Conservation (phyloP, 1,284 basidiomycete genomes). For the Marasmius tenuissimus region DNA sequence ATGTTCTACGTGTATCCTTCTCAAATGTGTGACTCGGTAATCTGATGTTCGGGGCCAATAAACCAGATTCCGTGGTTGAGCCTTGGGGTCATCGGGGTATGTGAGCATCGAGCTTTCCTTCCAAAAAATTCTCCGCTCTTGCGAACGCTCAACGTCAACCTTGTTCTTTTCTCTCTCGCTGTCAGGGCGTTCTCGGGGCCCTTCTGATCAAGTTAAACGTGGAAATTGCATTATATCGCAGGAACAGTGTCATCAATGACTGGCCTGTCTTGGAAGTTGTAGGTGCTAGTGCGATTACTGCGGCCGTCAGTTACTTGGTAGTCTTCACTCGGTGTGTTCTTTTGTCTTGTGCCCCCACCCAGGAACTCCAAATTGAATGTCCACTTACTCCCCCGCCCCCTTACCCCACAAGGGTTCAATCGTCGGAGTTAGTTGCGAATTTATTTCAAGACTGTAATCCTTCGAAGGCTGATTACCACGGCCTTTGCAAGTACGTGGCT, state of each 20-base stretch:
- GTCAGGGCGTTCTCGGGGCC: conserved; percentile 62
- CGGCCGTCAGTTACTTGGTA: conserved; percentile 66
- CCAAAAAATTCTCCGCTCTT: not conserved
- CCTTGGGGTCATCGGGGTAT: conserved; percentile 60
- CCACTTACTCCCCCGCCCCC: not conserved
- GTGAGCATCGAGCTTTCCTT: conserved; percentile 14
- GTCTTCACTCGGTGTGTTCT: conserved; percentile 48
- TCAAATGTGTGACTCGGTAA: not conserved
- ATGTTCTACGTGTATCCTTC: conserved; percentile 14
- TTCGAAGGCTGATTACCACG: conserved; percentile 64
- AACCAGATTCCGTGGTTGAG: conserved; percentile 63
- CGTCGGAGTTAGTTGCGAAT: conserved; percentile 70
- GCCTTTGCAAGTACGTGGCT: conserved; percentile 66
- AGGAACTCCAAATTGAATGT: not conserved
- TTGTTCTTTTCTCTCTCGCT: too few relatives aligned
- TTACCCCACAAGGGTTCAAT: conserved; percentile 49
- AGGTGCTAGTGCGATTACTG: conserved; percentile 61
- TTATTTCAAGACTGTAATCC: conserved; percentile 74
- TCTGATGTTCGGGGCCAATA: not conserved
- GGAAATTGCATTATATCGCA: conserved; percentile 58
- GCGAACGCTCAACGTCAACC: too few relatives aligned
- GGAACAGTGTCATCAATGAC: conserved; percentile 53
- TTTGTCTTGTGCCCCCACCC: not conserved
- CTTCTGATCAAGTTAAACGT: conserved; percentile 67
- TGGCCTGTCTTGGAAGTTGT: conserved; percentile 70